These are phyloP conservation scores for Globisporangium heterothallicum DNA, from an alignment of 352 stramenopile species.

Conservation along the genomic window DNA sequence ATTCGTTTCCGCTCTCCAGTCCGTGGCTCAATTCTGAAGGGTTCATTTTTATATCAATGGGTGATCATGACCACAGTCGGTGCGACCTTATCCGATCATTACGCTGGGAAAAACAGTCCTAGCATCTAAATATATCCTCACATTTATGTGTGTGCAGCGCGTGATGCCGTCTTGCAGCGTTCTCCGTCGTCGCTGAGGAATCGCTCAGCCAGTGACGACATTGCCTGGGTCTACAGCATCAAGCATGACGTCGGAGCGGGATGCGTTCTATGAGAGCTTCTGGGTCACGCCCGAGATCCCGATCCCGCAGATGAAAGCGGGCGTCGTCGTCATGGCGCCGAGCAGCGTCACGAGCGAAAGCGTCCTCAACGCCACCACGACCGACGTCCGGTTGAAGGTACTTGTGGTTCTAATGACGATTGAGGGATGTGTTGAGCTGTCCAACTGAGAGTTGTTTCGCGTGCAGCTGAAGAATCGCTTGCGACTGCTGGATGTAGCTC, in stretches of 20 bases:
- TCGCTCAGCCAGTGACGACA: too few species aligned
- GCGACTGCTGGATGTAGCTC: slow-evolving; percentile 10
- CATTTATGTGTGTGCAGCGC: too few species aligned
- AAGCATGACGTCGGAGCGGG: slow-evolving; percentile 8
- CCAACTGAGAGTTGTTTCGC: background rate
- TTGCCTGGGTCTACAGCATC: too few species aligned
- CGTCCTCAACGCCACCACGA: background rate
- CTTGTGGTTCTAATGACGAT: background rate
- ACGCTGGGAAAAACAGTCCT: too few species aligned
- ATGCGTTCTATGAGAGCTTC: slow-evolving; percentile 32
- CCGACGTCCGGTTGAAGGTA: slow-evolving; percentile 8
- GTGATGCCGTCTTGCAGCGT: too few species aligned
- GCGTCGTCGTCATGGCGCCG: slow-evolving; percentile 1
- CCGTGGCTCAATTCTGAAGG: too few species aligned
- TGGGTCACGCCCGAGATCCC: slow-evolving; percentile 27
- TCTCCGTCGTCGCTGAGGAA: too few species aligned
- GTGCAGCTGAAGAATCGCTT: slow-evolving; percentile 15
- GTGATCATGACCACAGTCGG: too few species aligned
- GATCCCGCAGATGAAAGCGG: slow-evolving; percentile 17
- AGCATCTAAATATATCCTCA: too few species aligned
- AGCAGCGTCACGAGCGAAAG: background rate
- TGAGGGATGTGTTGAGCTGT: background rate
- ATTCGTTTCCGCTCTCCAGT: too few species aligned
- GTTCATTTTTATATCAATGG: too few species aligned
- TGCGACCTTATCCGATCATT: too few species aligned